Evolutionary conservation across 176 grass and related monocot species (phyloP), one percentile per base, ranked within the genome.

Genomic region (Chrysopogon serrulatus): DNA sequence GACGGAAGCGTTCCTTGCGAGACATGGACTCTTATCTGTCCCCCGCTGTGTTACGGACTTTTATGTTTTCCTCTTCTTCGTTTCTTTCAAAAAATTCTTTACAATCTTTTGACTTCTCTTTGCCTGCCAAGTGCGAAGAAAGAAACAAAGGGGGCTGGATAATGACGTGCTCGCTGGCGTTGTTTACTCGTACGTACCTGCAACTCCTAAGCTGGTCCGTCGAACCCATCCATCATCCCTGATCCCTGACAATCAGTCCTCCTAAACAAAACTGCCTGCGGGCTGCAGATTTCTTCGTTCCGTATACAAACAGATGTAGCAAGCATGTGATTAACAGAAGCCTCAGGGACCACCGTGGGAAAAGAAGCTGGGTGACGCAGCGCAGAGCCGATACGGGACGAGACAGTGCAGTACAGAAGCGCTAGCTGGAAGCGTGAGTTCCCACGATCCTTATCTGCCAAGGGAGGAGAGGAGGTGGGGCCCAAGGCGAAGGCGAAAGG

Each of bases 381-480:
- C 8, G 23, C 3, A 2, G 56, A 5, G 54, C 17, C 3, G 1
- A 40, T 1, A 40, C 3, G 2, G 1, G n/a, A n/a, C n/a, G n/a
- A 39, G 37, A 3, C 68, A 31, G 8, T 27, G 12, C 45, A 24
- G 33, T 39, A 33, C 71, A 37, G 62, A 21, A 1, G 5, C 45
- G 76, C 73, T 23, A 79, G 66, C 83, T 42, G 27, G 69, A 82
- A 83, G 78, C 80, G 41, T 79, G 17, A 51, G 84, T 51, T 73
- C 77, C 78, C 73, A 71, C 73, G 83, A 78, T 59, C 80, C 79
- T 86, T 82, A 90, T 90, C 88, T 71, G 54, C 43, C 53, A 49
- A 18, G 42, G 10, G 42, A n/a, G n/a, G n/a, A n/a, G n/a, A n/a
- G n/a, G n/a, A n/a, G n/a, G n/a, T n/a, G n/a, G n/a, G n/a, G n/a